Base-by-base conservation (phyloP, 495 filamentous ascomycete species). In the Neurospora intermedia region DNA sequence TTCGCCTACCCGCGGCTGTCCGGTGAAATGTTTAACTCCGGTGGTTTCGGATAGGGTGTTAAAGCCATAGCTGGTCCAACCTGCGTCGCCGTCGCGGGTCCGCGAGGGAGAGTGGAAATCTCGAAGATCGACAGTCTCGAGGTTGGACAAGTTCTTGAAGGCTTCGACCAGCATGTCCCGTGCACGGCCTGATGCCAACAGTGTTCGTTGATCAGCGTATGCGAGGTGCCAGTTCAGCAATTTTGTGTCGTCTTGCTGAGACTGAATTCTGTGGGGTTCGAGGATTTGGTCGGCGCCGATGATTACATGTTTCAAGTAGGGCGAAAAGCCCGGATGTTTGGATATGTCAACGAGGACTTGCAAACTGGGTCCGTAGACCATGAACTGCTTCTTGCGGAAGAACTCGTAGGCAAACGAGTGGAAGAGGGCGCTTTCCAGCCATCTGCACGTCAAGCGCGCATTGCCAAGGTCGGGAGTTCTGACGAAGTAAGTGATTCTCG, bases 331-430 rank as follows among this genome's bases (percentile, higher is more conserved):
- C 38, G 82, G 82, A 46, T 82, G 79, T 10, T 84, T 83, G n/a
- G 87, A 82, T 70, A 89, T 89, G 72, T 85, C 83, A 40, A 87
- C 75, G 35, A 89, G 82, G 1, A 84, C 80, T 72, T 83, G 76
- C 6, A 89, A 81, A 74, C 85, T 87, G 69, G 77, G 78, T 35
- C 81, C 75, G 11, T 80, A 82, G 73, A 86, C 76, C 82, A 87
- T 85, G 78, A 89, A 89, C 75, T 87, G 85, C 69, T 83, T 83
- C 75, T 86, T 87, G 23, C 81, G 78, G 76, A 89, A 89, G 80
- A 87, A 89, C 75, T 88, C 86, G 27, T 78, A 77, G 11, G 84
- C 75, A 74, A 89, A 89, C 35, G 72, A 77, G 71, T 82, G 74
- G 77, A 83, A 84, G 18, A 87, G 77, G 6, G 74, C 70, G 8